These are phyloP conservation scores for Hydnomerulius pinastri DNA, from an alignment of 768 basidiomycete species.

Conservation along the genomic window DNA sequence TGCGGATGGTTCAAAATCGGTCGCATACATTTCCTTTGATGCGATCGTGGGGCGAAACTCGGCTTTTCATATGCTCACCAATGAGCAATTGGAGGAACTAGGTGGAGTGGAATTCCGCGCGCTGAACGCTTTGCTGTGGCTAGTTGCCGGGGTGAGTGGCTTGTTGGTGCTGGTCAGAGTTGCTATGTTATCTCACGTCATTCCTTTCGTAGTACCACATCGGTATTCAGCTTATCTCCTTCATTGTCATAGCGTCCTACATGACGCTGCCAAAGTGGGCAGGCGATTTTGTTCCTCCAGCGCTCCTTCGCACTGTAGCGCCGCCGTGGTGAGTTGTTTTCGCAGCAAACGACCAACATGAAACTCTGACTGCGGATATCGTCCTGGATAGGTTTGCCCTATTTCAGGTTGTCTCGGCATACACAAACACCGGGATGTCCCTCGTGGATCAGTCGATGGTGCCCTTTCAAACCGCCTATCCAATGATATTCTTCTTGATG, in stretches of 20 bases:
- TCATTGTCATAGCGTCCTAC: constrained; percentile 80
- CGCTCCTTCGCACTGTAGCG: constrained; percentile 53
- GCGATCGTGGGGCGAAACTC: constrained; percentile 86
- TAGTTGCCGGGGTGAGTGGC: constrained; percentile 66
- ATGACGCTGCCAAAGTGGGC: constrained; percentile 64
- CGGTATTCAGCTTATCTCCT: constrained; percentile 64
- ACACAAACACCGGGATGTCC: constrained; percentile 87
- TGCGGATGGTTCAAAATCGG: constrained; percentile 48
- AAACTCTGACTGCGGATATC: neutral
- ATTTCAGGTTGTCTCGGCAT: constrained; percentile 85
- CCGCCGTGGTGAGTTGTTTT: constrained; percentile 59
- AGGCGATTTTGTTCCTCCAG: constrained; percentile 58
- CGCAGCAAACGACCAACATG: neutral
- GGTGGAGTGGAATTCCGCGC: constrained; percentile 94
- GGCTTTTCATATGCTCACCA: constrained; percentile 63
- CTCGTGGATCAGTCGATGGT: constrained; percentile 89
- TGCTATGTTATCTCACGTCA: neutral
- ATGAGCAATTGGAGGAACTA: constrained; percentile 86
- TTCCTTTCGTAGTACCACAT: constrained; percentile 71
- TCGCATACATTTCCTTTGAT: constrained; percentile 85
- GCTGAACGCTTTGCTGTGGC: constrained; percentile 77
- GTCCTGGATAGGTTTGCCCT: constrained; percentile 65
- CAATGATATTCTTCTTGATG: constrained; percentile 72
- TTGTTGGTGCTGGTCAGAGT: neutral
- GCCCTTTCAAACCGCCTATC: constrained; percentile 85